Conservation (phyloP, 768 basidiomycete genomes). For the Tricholoma terreum region DNA sequence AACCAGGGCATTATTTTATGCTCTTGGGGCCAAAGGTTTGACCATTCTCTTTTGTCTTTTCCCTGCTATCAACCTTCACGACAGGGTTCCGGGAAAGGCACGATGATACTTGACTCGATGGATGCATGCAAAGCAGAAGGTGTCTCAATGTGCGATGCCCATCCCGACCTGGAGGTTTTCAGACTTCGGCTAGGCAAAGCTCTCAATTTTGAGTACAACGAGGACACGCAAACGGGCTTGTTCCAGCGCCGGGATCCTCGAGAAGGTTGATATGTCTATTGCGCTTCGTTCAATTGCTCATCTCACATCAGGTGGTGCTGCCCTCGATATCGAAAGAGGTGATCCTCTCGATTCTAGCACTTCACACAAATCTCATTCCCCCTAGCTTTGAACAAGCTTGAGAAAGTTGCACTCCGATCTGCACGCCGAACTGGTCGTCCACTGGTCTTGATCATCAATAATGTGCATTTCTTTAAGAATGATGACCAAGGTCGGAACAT, state of each 20-base stretch:
- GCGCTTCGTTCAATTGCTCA: background rate
- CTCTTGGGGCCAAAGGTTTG: conserved; percentile 74
- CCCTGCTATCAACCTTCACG: conserved; percentile 7
- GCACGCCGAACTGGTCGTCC: conserved; percentile 58
- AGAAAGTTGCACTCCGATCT: conserved; percentile 77
- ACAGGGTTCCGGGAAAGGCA: conserved; percentile 78
- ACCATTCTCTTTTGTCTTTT: conserved; percentile 3
- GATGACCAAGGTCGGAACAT: conserved; percentile 74
- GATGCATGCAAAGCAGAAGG: conserved; percentile 63
- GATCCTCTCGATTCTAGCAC: conserved; percentile 4
- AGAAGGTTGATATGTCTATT: conserved; percentile 48
- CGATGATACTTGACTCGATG: conserved; percentile 85
- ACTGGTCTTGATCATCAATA: conserved; percentile 79
- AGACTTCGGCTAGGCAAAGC: conserved; percentile 82
- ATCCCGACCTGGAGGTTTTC: conserved; percentile 86
- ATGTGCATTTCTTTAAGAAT: conserved; percentile 71
- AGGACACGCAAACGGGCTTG: conserved; percentile 75
- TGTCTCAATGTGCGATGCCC: conserved; percentile 76
- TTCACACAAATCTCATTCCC: background rate
- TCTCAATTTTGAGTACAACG: conserved; percentile 82
- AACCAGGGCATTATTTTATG: conserved; percentile 72
- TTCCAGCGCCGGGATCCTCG: conserved; percentile 82
- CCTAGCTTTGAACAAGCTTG: conserved; percentile 73
- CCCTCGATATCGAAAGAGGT: conserved; percentile 82
- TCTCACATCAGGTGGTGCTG: conserved; percentile 57